Base-by-base conservation (phyloP, 176 grass and related monocot species). In the Avena insularis region DNA sequence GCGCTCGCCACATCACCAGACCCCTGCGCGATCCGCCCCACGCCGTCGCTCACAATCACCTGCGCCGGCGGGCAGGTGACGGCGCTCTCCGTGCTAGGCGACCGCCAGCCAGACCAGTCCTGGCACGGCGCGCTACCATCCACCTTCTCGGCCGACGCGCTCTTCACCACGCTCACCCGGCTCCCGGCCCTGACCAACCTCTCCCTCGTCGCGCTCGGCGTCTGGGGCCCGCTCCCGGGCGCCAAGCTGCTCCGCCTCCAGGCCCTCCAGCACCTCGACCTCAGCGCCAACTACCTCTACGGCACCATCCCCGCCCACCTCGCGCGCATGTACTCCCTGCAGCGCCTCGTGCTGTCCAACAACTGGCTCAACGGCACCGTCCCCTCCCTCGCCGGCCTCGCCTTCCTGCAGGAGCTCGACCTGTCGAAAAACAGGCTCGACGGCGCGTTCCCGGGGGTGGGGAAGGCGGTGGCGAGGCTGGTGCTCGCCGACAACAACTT, bases 131-230 rank as follows among this genome's bases (percentile, higher is more conserved):
- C 89, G 13, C 89, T 92, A 10, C 83, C 94, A 0, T 9, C 90
- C 19, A 69, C 17, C 87, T 96, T 96, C 94, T 99, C 97, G 71
- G 64, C 88, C 65, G 89, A 94, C 19, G 89, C 97, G 58, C 82
- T 99, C 48, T 99, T 96, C 89, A 94, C 97, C 78, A 96, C 97
- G 59, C 94, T 99, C 58, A 46, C 92, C 2, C 48, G 80, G 1
- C 47, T 99, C 25, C 92, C 92, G 0, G 56, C 83, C 14, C 84
- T 99, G 0, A 45, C 91, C 4, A n/a, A 48, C 2, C 85, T 99
- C 65, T 81, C 85, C 11, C 92, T 99, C 47, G 92, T 94, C 31
- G 67, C 85, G 10, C 89, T 99, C 69, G 94, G 97, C 80, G 21
- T 93, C 62, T 90, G 91, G 86, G 97, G 97, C 15, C 59, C 90